Evolutionary conservation across 225 moss, liverwort and hornwort genomes (phyloP).

Genomic region (Sphagnum tenellum): DNA sequence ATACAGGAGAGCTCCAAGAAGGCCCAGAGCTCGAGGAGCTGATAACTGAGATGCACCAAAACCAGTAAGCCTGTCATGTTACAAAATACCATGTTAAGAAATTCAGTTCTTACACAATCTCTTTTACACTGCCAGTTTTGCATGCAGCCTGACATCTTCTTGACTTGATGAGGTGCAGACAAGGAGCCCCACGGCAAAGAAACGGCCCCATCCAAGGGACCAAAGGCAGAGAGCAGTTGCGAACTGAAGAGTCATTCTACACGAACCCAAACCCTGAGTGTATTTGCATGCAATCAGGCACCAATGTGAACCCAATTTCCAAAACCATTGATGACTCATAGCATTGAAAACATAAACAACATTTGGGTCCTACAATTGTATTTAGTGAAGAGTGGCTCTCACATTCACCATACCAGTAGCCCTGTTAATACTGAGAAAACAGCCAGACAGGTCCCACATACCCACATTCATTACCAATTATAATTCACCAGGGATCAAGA

Average conservation of each 20-base stretch:
- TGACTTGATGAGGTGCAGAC: slow-evolving; percentile 31
- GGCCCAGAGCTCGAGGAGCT: slow-evolving; percentile 43
- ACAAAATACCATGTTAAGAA: neutral
- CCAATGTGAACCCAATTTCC: too few relatives aligned
- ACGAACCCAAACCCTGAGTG: slow-evolving; percentile 93
- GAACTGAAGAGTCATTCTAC: slow-evolving; percentile 85
- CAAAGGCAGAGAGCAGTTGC: slow-evolving; percentile 62
- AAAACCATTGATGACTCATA: too few relatives aligned
- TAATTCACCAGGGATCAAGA: too few relatives aligned
- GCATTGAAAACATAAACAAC: too few relatives aligned
- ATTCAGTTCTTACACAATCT: neutral
- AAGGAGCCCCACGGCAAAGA: slow-evolving; percentile 81
- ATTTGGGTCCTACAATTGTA: too few relatives aligned
- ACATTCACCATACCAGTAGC: too few relatives aligned
- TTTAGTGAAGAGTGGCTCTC: too few relatives aligned
- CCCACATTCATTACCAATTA: too few relatives aligned
- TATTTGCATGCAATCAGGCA: slow-evolving; percentile 33
- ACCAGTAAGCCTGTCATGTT: slow-evolving; percentile 26
- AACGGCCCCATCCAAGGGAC: slow-evolving; percentile 61
- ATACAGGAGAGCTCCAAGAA: slow-evolving; percentile 38
- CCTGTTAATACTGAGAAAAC: too few relatives aligned
- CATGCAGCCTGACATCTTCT: neutral
- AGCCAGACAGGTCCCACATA: too few relatives aligned
- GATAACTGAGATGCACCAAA: slow-evolving; percentile 50
- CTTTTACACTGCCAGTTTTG: neutral